phyloP scores from a whole-genome alignment of 441 rosid species.

The Arabidopsis lyrata region DNA sequence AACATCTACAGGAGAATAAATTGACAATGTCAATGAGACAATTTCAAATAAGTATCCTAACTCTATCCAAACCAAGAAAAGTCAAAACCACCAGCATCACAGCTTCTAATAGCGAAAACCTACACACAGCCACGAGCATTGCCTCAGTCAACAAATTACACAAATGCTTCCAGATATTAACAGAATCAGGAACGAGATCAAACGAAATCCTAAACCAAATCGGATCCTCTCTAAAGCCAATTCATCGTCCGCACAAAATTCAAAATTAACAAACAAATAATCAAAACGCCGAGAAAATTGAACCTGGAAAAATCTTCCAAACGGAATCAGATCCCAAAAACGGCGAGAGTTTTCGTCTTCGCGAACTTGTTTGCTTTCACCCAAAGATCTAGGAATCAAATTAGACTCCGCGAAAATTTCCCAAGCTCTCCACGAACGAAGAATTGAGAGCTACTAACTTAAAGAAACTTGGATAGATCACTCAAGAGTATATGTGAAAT shows the following conservation, averaged over 20 bases:
- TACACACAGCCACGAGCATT: slow-evolving; percentile 19
- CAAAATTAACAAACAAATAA: background rate
- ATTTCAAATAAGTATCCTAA: background rate
- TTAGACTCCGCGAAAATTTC: background rate
- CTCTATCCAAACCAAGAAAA: slow-evolving; percentile 8
- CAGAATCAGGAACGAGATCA: background rate
- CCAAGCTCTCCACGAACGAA: slow-evolving; percentile 20
- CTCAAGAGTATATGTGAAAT: background rate
- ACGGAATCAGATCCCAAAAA: slow-evolving; percentile 16
- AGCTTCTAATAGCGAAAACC: slow-evolving; percentile 11
- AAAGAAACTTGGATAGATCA: background rate
- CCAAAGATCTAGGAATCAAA: slow-evolving; percentile 33
- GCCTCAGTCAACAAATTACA: slow-evolving; percentile 35
- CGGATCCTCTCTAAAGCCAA: slow-evolving; percentile 5
- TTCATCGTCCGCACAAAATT: background rate
- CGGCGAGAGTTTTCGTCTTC: background rate
- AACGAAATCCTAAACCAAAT: slow-evolving; percentile 25
- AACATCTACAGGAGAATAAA: background rate
- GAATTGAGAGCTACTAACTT: slow-evolving; percentile 11
- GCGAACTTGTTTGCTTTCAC: slow-evolving; percentile 29
- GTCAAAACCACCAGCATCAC: slow-evolving; percentile 33
- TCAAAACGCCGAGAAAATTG: slow-evolving; percentile 6
- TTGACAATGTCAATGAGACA: slow-evolving; percentile 22
- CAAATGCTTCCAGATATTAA: slow-evolving; percentile 11
- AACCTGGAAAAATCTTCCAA: slow-evolving; percentile 17